A percentile compares a stretch with the other conserved stretches of the same genome.
Conservation (phyloP, 192 early-diverging fungal species). For the Coemansia sp. region DNA sequence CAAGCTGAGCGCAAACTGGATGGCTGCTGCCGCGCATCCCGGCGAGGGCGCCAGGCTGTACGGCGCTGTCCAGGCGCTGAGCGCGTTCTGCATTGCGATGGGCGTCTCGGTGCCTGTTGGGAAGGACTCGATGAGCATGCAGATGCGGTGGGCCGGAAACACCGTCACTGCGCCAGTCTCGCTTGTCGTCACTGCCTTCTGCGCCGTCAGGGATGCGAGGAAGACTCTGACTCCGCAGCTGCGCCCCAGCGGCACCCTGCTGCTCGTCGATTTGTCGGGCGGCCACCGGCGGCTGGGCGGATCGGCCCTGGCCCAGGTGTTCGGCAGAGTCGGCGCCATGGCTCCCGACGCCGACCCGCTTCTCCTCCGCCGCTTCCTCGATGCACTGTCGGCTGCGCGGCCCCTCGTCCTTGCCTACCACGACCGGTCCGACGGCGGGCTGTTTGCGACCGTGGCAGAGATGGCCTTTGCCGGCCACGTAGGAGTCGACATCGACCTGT, state of each 20-base stretch:
- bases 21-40: slow-evolving; percentile 85
- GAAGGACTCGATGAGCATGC: slow-evolving; percentile 99
- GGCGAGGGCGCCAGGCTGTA: slow-evolving; percentile 95
- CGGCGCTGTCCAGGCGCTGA: slow-evolving; percentile 88
- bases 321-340: slow-evolving; percentile 68
- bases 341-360: slow-evolving; percentile 85
- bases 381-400: slow-evolving; percentile 58
- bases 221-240: slow-evolving; percentile 90
- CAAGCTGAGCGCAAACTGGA: slow-evolving; percentile 97
- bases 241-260: slow-evolving; percentile 49
- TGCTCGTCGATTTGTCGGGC: slow-evolving; percentile 82
- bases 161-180: slow-evolving; percentile 85
- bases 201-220: slow-evolving; percentile 80
- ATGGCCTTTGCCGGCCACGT: slow-evolving; percentile 97
- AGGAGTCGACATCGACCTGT: slow-evolving; percentile 70
- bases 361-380: slow-evolving; percentile 76
- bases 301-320: slow-evolving; percentile 93
- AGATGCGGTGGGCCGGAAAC: slow-evolving; percentile 78
- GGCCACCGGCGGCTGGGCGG: slow-evolving; percentile 90
- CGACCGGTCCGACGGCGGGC: slow-evolving; percentile 97
- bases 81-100: slow-evolving; percentile 88
- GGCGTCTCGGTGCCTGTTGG: slow-evolving; percentile 96
- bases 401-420: slow-evolving; percentile 86
- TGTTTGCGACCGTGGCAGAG: slow-evolving; percentile 87
- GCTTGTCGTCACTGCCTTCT: slow-evolving; percentile 90